Evolutionary conservation across 768 basidiomycete genomes (phyloP), one percentile per base, ranked within the genome.

Genomic region (Hydnomerulius pinastri): DNA sequence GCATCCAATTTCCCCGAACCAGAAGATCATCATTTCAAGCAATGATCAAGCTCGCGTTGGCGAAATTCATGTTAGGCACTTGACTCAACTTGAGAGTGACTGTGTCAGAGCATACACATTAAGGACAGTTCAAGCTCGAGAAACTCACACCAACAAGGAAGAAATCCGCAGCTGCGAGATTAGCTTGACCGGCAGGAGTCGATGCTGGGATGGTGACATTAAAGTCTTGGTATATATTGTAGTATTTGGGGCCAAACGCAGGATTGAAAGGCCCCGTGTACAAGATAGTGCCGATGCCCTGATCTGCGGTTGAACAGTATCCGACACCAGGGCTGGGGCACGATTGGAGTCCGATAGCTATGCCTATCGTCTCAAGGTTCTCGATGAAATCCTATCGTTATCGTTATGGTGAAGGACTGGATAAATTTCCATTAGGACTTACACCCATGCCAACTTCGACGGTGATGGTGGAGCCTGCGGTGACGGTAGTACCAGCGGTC

Each of bases 361-460:
- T 54, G 3, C 66, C 66, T 6, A 77, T 69, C 55, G 76, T 74
- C 11, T 50, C 51, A 12, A 71, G 65, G 25, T 59, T 61, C 3
- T 69, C 63, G n/a, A 73, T 54, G 5, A 61, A 56, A 50, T 69
- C 59, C 72, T 74, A 29, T n/a, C n/a, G n/a, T n/a, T n/a, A n/a
- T n/a, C n/a, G n/a, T n/a, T n/a, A n/a, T n/a, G n/a, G n/a, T n/a
- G n/a, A n/a, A n/a, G n/a, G n/a, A n/a, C n/a, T n/a, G n/a, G 17
- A 33, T n/a, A 27, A 18, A 15, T 7, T n/a, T n/a, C n/a, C n/a
- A n/a, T n/a, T 4, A n/a, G 15, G n/a, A 58, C 75, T 13, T 54
- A 79, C 77, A 3, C 71, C 73, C 43, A 68, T 65, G 43, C 73
- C 74, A 12, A 80, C 57, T 48, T 75, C 71, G 9, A 79, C 70